Base-by-base conservation (phyloP, 2,329 filamentous ascomycete species). In the Penicillium hordei region DNA sequence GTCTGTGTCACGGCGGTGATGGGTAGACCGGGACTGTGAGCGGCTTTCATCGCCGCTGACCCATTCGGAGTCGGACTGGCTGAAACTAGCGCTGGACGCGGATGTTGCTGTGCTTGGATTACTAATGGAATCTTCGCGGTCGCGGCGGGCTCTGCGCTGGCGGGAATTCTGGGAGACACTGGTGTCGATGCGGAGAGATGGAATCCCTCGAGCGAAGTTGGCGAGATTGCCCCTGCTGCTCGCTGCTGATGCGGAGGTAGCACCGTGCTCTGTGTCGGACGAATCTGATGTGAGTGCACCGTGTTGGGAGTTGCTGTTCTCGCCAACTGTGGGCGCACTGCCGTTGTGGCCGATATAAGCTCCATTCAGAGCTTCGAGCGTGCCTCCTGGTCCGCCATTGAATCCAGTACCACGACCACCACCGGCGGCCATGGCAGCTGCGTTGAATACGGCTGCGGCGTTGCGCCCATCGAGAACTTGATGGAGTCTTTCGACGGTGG, bases 401-500 rank as follows among this genome's bases (percentile, higher is more conserved):
- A 86, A 90, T 52, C 89, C 87, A 29, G 93, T 90, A 48, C 90
- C 90, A 48, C 92, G 86, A 0, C 94, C 94, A 27, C 94, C 93
- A 12, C 94, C 94, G 1, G 94, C 94, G 0, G 93, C 94, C 94
- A 97, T 97, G 52, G 94, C 94, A 0, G 93, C 94, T 0, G 94
- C 94, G 65, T 99, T 99, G 81, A 99, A 99, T 0, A 99, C 93
- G 6, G 94, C 94, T 0, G 94, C 94, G 0, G 94, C 93, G 65
- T 97, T 99, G 46, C 93, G 85, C 48, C 91, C 94, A 72, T 99
- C 94, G 4, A 99, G 84, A 0, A 95, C 85, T 31, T 90, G 84
- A 69, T 99, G 94, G 0, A 99, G 82, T 8, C 93, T 86, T 74
- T 97, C 92, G 10, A 97, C 91, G 1, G 95, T 91, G 0, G 91